Conservation (phyloP, 1,139 yeast species). For the Zygosaccharomyces sapae region DNA sequence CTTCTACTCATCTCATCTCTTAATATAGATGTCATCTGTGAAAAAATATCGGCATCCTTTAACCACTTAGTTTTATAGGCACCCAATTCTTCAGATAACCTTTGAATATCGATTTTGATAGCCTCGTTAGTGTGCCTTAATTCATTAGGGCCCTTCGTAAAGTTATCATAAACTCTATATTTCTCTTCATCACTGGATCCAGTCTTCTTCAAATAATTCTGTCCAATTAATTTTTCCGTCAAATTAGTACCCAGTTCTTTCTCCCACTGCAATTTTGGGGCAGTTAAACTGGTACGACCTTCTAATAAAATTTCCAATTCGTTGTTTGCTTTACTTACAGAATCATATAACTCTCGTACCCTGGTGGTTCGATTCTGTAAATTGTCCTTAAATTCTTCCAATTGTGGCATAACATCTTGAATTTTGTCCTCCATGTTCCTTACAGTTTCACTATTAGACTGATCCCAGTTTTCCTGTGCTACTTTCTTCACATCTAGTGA, state of each 20-base stretch:
- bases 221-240: conserved; percentile 23
- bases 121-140: conserved; percentile 24
- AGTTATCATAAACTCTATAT: conserved; percentile 27
- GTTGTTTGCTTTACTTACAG: conserved; percentile 25
- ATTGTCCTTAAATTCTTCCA: conserved; percentile 15
- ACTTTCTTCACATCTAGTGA: conserved; percentile 26
- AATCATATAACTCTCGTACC: conserved; percentile 25
- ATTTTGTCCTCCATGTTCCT: conserved; percentile 14
- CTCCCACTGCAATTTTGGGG: conserved; percentile 30
- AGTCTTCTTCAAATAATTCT: conserved; percentile 23
- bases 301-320: conserved; percentile 26
- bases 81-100: conserved; percentile 23
- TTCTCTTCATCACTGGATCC: conserved; percentile 19
- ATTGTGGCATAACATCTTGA: conserved; percentile 16
- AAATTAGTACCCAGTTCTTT: conserved; percentile 25
- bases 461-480: conserved; percentile 26
- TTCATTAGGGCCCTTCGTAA: conserved; percentile 29
- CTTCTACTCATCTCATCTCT: conserved; percentile 28
- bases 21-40: conserved; percentile 26
- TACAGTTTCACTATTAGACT: conserved; percentile 17
- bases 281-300: conserved; percentile 25
- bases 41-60: conserved; percentile 31
- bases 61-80: conserved; percentile 31
- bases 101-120: conserved; percentile 29
- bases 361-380: conserved; percentile 22